Evolutionary conservation across 495 filamentous ascomycete genomes (phyloP), one percentile per base, ranked within the genome.

Genomic region (Tuber melanosporum): DNA sequence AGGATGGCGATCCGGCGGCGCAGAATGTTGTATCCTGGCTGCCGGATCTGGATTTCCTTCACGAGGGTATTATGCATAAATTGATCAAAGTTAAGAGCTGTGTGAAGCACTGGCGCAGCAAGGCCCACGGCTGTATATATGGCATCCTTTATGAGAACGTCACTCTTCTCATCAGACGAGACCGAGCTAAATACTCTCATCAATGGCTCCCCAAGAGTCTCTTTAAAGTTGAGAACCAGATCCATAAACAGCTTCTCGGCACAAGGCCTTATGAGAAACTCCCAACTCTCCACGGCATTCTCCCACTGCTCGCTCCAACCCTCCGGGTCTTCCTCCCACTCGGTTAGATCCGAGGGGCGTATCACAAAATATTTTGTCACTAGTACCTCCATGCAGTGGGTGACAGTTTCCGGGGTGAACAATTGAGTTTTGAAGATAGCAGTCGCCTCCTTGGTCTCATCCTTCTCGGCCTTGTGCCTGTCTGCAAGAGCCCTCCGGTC

Each of bases 231-330:
- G 52, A 92, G 92, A 41, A 97, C 88, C 1, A 99, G 88, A 79
- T 98, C 95, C 80, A 98, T 87, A 83, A 98, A 97, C 22, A 99
- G 87, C 84, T 94, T 96, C 84, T 98, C 94, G 0, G 94, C 91
- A 82, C 95, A 99, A 0, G 93, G 92, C 12, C 94, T 90, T 66
- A 98, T 90, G 42, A 94, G 90, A 85, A 94, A 96, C 80, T 97
- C 93, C 88, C 91, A 96, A 10, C 91, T 91, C 76, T 93, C 91
- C 32, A 92, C 89, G 72, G 91, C 88, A 66, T 89, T 91, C 74
- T 95, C 92, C 85, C 97, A 93, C 81, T 88, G 89, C 76, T 90
- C 89, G 81, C 97, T 94, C 95, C 95, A 99, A 71, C 94, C 92
- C 81, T 98, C 92, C 0, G 94, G 93, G 69, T 95, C 93, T 79